phyloP scores from a whole-genome alignment of 163 green algal species.

The Chloromonas sp. region DNA sequence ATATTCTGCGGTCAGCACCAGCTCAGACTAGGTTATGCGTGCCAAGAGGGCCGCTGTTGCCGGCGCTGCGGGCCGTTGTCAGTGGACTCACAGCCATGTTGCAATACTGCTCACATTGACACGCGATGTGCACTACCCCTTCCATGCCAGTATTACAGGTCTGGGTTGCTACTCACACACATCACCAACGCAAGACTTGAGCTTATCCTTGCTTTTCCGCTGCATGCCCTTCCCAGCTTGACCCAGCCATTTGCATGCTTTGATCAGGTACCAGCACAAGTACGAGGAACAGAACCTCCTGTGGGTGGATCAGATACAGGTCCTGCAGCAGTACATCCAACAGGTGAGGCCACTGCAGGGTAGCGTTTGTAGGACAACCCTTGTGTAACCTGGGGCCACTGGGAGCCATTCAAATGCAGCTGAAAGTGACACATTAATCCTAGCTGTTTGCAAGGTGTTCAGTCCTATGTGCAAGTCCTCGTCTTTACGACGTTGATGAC shows the following conservation, averaged over 20 bases:
- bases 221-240: neutral
- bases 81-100: too few relatives aligned
- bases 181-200: neutral
- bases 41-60: too few relatives aligned
- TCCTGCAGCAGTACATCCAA: conserved; percentile 32
- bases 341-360: conserved; percentile 8
- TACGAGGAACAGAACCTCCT: conserved; percentile 32
- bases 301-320: conserved; percentile 26
- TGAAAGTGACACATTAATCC: neutral
- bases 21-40: too few relatives aligned
- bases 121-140: neutral
- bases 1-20: too few relatives aligned
- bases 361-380: neutral
- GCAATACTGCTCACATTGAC: neutral
- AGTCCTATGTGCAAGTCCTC: too few relatives aligned
- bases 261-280: conserved; percentile 32
- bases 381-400: neutral
- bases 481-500: too few relatives aligned
- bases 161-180: neutral
- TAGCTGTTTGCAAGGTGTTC: too few relatives aligned
- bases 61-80: too few relatives aligned
- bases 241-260: neutral
- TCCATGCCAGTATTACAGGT: neutral
- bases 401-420: neutral
- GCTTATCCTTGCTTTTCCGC: neutral